A percentile compares a stretch with the other conserved stretches of the same genome.
Evolutionary conservation across 2,329 filamentous ascomycete species (phyloP).

Genomic region (Colletotrichum sp.): DNA sequence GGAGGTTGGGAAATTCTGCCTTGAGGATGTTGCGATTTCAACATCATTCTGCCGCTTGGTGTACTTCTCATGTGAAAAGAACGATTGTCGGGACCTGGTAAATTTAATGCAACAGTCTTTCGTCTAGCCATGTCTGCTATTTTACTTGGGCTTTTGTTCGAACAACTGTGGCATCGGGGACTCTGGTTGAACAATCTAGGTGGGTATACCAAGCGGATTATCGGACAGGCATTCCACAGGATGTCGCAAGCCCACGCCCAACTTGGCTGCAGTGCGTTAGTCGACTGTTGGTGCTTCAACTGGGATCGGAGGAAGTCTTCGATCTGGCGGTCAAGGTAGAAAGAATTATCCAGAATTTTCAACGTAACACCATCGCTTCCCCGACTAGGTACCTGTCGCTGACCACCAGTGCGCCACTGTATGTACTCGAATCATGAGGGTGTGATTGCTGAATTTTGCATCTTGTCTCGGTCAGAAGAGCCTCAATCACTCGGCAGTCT

Average conservation of each 20-base stretch:
- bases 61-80: constrained; percentile 10
- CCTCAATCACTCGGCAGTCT: neutral
- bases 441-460: neutral
- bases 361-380: neutral
- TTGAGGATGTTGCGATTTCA: neutral
- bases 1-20: neutral
- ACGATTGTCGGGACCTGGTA: neutral
- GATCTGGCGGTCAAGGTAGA: constrained; percentile 8
- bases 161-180: neutral
- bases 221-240: neutral
- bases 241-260: neutral
- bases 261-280: neutral
- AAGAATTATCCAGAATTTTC: neutral
- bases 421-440: neutral
- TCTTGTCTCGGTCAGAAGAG: neutral
- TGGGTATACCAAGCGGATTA: neutral
- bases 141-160: neutral
- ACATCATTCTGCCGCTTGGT: neutral
- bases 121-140: neutral
- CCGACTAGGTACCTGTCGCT: neutral
- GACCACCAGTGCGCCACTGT: neutral
- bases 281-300: neutral
- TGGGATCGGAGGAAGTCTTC: neutral
- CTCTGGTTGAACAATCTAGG: neutral
- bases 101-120: neutral